Conservation (phyloP, 768 basidiomycete genomes). For the Tylopilus felleus region DNA sequence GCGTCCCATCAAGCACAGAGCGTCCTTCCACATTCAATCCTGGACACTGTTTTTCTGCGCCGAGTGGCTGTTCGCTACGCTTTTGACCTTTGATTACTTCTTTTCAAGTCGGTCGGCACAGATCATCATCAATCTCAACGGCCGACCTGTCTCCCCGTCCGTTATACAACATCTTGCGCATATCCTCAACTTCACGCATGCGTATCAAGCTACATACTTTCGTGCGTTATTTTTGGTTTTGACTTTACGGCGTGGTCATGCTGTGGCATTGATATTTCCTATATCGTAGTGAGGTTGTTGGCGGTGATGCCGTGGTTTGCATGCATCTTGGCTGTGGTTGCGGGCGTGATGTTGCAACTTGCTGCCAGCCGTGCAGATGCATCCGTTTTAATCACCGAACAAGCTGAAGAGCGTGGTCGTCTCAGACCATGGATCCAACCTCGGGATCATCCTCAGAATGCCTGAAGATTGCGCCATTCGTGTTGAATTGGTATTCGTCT, state of each 20-base stretch:
- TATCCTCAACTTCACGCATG: constrained; percentile 37
- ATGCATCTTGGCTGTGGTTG: constrained; percentile 37
- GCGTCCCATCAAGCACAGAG: too few relatives aligned
- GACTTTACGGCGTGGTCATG: not conserved
- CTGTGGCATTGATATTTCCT: not conserved
- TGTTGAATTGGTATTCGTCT: too few relatives aligned
- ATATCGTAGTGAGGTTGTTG: constrained; percentile 41
- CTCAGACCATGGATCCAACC: not conserved
- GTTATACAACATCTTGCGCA: constrained; percentile 37
- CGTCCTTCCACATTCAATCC: too few relatives aligned
- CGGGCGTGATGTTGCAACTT: constrained; percentile 35
- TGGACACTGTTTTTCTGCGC: too few relatives aligned
- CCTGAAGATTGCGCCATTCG: too few relatives aligned
- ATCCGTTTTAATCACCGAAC: not conserved
- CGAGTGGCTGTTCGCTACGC: too few relatives aligned
- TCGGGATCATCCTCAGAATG: not conserved
- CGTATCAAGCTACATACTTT: constrained; percentile 45
- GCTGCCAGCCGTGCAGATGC: constrained; percentile 21
- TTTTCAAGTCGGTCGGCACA: too few relatives aligned
- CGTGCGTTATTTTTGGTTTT: constrained; percentile 28
- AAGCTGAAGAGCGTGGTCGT: not conserved
- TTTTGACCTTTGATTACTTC: too few relatives aligned
- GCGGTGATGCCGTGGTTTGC: constrained; percentile 56
- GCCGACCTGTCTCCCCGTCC: constrained; percentile 33
- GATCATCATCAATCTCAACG: constrained; percentile 41